Percentiles rank a stretch among this genome's conserved stretches.
phyloP scores from a whole-genome alignment of 1,284 basidiomycete genomes.

The Rhodotorula sp. region DNA sequence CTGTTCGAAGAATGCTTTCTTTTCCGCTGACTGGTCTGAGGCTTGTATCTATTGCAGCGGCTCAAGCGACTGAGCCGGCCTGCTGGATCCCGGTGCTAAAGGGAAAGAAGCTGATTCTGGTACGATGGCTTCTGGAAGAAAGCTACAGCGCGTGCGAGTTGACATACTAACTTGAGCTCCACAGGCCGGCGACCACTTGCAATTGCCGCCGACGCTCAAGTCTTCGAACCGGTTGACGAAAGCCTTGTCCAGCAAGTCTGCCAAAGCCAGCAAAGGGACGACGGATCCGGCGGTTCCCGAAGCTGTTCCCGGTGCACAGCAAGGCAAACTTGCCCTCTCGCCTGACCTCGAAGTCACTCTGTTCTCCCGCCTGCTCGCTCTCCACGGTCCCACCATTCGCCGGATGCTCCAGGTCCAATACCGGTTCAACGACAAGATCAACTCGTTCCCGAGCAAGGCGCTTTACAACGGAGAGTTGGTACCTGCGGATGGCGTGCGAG shows the following conservation, averaged over 20 bases:
- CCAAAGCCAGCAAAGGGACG: neutral
- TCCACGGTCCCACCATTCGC: constrained; percentile 81
- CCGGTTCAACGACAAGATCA: constrained; percentile 50
- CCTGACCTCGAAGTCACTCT: constrained; percentile 80
- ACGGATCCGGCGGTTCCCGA: constrained; percentile 69
- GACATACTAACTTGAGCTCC: too few relatives aligned
- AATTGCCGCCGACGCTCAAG: constrained; percentile 85
- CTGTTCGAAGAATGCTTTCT: too few relatives aligned
- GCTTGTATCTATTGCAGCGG: constrained; percentile 56
- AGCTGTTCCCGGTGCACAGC: constrained; percentile 59
- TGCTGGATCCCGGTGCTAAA: constrained; percentile 96
- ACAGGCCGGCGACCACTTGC: constrained; percentile 51
- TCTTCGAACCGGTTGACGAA: constrained; percentile 50
- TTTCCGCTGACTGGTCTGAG: neutral
- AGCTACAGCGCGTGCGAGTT: too few relatives aligned
- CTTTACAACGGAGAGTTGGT: constrained; percentile 73
- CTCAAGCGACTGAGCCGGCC: constrained; percentile 91
- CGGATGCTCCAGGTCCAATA: constrained; percentile 70
- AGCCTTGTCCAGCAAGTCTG: neutral
- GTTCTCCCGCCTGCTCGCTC: constrained; percentile 82
- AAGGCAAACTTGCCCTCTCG: constrained; percentile 52
- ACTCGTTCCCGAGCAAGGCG: constrained; percentile 78
- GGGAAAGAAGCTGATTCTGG: constrained; percentile 79
- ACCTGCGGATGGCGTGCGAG: constrained; percentile 68
- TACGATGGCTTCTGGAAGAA: constrained; percentile 56